Evolutionary conservation across 2,329 filamentous ascomycete genomes (phyloP).

Genomic region (Aureobasidium pullulans): DNA sequence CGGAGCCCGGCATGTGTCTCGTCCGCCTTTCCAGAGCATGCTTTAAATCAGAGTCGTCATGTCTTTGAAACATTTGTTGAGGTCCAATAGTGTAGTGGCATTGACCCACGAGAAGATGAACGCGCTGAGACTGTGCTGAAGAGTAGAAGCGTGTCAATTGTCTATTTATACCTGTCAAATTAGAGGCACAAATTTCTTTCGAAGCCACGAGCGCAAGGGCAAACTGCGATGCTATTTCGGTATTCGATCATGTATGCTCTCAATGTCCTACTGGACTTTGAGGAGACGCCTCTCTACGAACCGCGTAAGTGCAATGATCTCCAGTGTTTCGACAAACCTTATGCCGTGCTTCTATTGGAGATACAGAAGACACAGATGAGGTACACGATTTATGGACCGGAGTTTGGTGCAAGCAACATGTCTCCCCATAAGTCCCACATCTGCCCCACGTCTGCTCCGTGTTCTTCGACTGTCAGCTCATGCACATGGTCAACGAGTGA

Average conservation of each 20-base stretch:
- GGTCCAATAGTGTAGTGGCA: background rate
- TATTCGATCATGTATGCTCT: no score
- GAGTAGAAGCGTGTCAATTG: background rate
- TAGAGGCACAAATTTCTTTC: background rate
- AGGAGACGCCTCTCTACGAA: background rate
- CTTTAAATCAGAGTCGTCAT: no score
- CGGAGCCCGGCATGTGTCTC: background rate
- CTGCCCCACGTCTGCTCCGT: no score
- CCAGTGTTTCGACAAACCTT: no score
- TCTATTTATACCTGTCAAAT: constrained; percentile 4
- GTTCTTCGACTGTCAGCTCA: no score
- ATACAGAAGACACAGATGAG: no score
- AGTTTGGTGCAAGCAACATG: no score
- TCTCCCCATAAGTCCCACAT: no score
- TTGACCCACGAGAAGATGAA: background rate
- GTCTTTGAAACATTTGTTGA: background rate
- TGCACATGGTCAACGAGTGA: no score
- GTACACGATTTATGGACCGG: no score
- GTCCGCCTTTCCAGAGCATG: background rate
- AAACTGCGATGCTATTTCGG: background rate
- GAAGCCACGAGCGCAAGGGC: background rate
- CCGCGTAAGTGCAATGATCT: no score
- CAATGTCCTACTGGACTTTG: background rate
- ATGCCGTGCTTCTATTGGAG: no score
- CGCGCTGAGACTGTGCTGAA: background rate